Percentiles rank a stretch among this genome's conserved stretches.
Conservation (phyloP, 129 eudicot genomes). For the Tagetes erecta region DNA sequence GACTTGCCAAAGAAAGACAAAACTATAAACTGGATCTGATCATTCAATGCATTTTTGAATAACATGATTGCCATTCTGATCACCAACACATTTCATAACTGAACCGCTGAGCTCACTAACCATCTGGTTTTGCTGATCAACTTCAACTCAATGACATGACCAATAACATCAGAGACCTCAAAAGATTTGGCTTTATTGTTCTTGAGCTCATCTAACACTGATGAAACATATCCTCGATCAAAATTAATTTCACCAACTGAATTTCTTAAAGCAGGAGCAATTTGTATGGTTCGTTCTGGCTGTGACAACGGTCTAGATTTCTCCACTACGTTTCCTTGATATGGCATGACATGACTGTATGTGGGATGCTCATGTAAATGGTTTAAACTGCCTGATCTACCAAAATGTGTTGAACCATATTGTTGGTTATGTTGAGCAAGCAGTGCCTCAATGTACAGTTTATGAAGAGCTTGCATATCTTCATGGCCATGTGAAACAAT, state of each 20-base stretch:
- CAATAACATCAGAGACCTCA: constrained; percentile 66
- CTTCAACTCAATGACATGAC: constrained; percentile 64
- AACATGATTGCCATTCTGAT: constrained; percentile 94
- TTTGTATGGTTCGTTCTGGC: constrained; percentile 43
- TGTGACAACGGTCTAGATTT: constrained; percentile 40
- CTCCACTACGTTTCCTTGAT: constrained; percentile 42
- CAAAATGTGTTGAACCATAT: constrained; percentile 36
- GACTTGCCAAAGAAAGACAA: constrained; percentile 73
- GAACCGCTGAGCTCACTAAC: constrained; percentile 77
- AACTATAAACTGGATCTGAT: constrained; percentile 57
- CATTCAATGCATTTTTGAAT: constrained; percentile 83
- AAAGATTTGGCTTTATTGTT: constrained; percentile 58
- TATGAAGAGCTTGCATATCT: constrained; percentile 59
- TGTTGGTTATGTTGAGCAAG: constrained; percentile 65
- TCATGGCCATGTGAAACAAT: constrained; percentile 37
- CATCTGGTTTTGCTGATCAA: constrained; percentile 48
- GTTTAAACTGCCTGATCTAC: constrained; percentile 44
- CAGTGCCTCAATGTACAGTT: constrained; percentile 55
- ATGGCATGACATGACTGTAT: constrained; percentile 36
- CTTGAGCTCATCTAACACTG: constrained; percentile 61
- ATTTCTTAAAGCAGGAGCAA: constrained; percentile 37
- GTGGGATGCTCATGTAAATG: constrained; percentile 43
- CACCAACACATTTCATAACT: constrained; percentile 82
- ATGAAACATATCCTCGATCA: constrained; percentile 48
- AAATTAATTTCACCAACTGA: constrained; percentile 41